A percentile compares a stretch with the other conserved stretches of the same genome.
phyloP scores from a whole-genome alignment of 345 rosid species.

The Eucalyptus guilfoylei region DNA sequence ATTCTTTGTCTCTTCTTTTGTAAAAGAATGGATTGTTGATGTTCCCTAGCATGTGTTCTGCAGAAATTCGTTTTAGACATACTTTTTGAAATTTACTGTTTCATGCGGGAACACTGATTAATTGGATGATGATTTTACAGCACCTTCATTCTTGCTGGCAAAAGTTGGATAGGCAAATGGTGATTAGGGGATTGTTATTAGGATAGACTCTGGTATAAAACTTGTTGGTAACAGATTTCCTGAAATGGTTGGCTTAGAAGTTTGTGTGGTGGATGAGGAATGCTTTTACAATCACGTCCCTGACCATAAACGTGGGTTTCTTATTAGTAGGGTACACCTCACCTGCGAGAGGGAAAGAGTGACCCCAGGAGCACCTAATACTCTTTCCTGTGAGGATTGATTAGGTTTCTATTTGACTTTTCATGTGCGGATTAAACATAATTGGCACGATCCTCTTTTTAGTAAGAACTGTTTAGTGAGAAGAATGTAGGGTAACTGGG shows the following conservation, averaged over 20 bases:
- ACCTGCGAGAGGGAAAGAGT: not conserved
- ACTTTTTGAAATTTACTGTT: not conserved
- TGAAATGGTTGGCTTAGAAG: not conserved
- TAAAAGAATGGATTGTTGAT: not conserved
- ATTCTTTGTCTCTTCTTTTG: not conserved
- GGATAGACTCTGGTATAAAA: not conserved
- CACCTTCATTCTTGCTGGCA: not conserved
- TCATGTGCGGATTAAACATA: not conserved
- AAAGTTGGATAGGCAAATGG: not conserved
- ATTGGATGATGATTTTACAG: not conserved
- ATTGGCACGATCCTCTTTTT: not conserved
- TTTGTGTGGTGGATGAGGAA: not conserved
- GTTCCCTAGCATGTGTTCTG: not conserved
- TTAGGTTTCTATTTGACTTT: not conserved
- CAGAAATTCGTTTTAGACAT: not conserved
- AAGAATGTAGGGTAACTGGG: not conserved
- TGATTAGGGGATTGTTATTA: not conserved
- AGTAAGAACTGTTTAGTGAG: not conserved
- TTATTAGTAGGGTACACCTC: not conserved
- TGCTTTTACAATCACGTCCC: not conserved
- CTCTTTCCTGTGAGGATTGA: not conserved
- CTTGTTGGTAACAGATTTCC: not conserved
- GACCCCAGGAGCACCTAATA: not conserved
- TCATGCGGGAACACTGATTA: not conserved
- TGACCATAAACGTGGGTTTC: not conserved